These are phyloP conservation scores for Rachicladosporium sp. DNA, from an alignment of 2,329 filamentous ascomycete genomes.

Conservation along the genomic window DNA sequence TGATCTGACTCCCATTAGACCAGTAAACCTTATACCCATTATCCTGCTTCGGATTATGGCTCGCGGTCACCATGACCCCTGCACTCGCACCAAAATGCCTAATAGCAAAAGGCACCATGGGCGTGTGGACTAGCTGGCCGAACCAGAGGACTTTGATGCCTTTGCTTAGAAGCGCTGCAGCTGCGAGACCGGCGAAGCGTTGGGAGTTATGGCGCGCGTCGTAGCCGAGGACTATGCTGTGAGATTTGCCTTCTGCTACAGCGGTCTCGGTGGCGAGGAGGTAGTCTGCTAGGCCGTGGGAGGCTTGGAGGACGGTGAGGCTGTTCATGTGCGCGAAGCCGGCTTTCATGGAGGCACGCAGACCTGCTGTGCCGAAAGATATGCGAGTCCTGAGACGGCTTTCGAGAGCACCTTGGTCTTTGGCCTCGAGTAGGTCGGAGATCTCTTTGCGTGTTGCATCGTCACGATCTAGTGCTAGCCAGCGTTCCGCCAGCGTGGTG, in stretches of 20 bases:
- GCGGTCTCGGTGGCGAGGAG: slow-evolving; percentile 30
- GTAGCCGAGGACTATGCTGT: slow-evolving; percentile 47
- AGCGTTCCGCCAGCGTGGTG: slow-evolving; percentile 36
- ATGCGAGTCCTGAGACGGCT: slow-evolving; percentile 43
- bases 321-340: slow-evolving; percentile 42
- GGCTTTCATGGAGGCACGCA: slow-evolving; percentile 53
- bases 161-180: slow-evolving; percentile 46
- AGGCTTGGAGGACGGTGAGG: slow-evolving; percentile 37
- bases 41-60: slow-evolving; percentile 51
- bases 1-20: slow-evolving; percentile 53
- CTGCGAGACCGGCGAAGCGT: slow-evolving; percentile 49
- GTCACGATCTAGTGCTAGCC: slow-evolving; percentile 48
- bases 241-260: slow-evolving; percentile 20
- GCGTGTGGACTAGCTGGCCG: slow-evolving; percentile 43
- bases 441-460: slow-evolving; percentile 43
- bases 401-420: slow-evolving; percentile 38
- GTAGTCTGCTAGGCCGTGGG: slow-evolving; percentile 52
- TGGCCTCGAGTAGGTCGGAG: slow-evolving; percentile 33
- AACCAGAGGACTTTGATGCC: slow-evolving; percentile 49
- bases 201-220: slow-evolving; percentile 52
- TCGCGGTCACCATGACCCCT: slow-evolving; percentile 55
- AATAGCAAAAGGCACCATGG: slow-evolving; percentile 50
- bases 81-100: slow-evolving; percentile 41
- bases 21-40: slow-evolving; percentile 60
- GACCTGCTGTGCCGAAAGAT: slow-evolving; percentile 50